phyloP scores from a whole-genome alignment of 371 early-diverging fungal genomes.

The Syncephalis plumigaleata region DNA sequence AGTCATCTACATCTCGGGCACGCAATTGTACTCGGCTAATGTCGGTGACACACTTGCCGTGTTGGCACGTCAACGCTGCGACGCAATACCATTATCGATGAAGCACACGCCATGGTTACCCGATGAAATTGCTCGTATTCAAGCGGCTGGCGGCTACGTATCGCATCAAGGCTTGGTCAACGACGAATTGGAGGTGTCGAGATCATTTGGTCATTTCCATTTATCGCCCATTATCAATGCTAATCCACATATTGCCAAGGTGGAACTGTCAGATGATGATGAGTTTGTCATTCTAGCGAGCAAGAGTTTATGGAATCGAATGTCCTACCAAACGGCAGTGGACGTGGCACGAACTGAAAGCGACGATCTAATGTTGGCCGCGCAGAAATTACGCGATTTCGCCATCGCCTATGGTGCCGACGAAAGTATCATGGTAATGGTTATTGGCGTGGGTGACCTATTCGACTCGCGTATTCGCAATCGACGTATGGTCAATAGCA shows the following conservation, averaged over 20 bases:
- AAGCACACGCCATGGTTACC: conserved; percentile 54
- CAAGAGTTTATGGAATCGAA: conserved; percentile 64
- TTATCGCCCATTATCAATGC: conserved; percentile 71
- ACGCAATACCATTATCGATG: conserved; percentile 34
- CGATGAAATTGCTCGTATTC: conserved; percentile 61
- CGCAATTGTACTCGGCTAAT: conserved; percentile 70
- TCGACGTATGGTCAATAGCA: too few relatives aligned
- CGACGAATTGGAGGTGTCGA: conserved; percentile 52
- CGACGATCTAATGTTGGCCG: conserved; percentile 59
- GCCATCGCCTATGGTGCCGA: conserved; percentile 76
- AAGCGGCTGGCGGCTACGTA: conserved; percentile 65
- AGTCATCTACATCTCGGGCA: conserved; percentile 64
- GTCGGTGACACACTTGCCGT: conserved; percentile 83
- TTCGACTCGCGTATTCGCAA: conserved; percentile 20
- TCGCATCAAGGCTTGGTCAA: conserved; percentile 57
- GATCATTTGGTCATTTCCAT: conserved; percentile 76
- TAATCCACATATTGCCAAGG: conserved; percentile 57
- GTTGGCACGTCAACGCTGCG: conserved; percentile 38
- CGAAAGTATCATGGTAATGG: conserved; percentile 67
- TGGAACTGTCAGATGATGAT: conserved; percentile 61
- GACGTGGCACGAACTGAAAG: conserved; percentile 60
- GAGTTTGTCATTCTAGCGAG: conserved; percentile 84
- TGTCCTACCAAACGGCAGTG: conserved; percentile 66
- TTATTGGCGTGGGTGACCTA: conserved; percentile 60
- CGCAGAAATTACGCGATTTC: conserved; percentile 69